Conservation (phyloP, 208 protist genomes). For the Blechomonas ayalai region DNA sequence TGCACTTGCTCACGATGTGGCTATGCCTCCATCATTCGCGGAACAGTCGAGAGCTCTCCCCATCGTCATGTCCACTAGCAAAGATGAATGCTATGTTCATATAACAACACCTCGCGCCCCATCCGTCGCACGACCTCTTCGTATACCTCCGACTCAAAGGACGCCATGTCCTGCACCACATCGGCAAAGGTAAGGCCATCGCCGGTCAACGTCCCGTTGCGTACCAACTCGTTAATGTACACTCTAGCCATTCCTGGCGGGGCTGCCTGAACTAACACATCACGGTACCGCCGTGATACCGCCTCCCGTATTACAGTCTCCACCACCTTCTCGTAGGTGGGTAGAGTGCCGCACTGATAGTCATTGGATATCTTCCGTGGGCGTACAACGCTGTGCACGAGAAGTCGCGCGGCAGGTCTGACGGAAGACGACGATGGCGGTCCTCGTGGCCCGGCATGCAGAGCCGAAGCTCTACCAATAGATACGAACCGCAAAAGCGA, state of each 20-base stretch:
- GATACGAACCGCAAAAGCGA: too few species aligned
- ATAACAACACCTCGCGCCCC: conserved; percentile 30
- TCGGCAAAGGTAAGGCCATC: conserved; percentile 16
- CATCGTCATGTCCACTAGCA: too few species aligned
- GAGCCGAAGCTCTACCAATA: too few species aligned
- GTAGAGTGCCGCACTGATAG: conserved; percentile 44
- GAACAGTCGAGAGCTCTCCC: too few species aligned
- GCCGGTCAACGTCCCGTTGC: conserved; percentile 37
- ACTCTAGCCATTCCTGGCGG: conserved; percentile 6
- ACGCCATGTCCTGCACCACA: conserved; percentile 23
- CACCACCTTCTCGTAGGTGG: conserved; percentile 39
- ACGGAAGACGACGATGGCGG: too few species aligned
- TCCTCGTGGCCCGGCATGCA: too few species aligned
- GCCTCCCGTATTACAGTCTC: conserved; percentile 24
- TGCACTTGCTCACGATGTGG: too few species aligned
- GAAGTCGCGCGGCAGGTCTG: conserved; percentile 4
- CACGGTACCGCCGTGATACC: conserved; percentile 25
- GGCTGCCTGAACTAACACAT: conserved; percentile 13
- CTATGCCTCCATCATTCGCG: too few species aligned
- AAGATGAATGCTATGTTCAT: conserved; percentile 14
- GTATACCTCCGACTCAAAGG: conserved; percentile 32
- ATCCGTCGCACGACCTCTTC: conserved; percentile 12
- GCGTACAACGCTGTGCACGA: conserved; percentile 27
- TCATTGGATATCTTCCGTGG: conserved; percentile 38
- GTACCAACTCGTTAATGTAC: conserved; percentile 50